Base-by-base conservation (phyloP, 2,329 filamentous ascomycete species). In the Ramularia collo-cygni region DNA sequence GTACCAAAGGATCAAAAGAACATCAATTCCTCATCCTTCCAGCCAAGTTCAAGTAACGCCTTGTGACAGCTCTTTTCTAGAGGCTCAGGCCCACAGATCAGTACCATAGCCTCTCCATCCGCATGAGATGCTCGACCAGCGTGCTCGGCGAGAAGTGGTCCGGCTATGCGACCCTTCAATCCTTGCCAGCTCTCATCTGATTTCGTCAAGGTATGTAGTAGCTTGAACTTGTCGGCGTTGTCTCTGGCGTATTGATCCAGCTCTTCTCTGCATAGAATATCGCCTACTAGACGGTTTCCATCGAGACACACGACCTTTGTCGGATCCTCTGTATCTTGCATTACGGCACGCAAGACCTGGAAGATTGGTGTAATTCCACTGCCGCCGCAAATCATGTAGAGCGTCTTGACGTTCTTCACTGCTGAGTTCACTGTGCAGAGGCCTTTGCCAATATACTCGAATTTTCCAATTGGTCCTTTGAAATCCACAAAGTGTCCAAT, bases 341-440 rank as follows among this genome's bases (percentile, higher is more conserved):
- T 74, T 0, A 93, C 76, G 0, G 85, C 82, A 5, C 85, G 71
- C 37, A 93, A 68, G 3, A 94, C 84, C 56, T 92, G 85, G 59
- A 81, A 92, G 48, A 95, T 85, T 0, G 89, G 89, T n/a, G 89
- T 95, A 55, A 95, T 83, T 1, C 89, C 89, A n/a, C 78, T 85
- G 4, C 89, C 89, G 10, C 76, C 89, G 53, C 85, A 92, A 21
- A 95, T 79, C 87, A 95, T 94, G 57, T 84, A 70, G 61, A 95
- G 86, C 9, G 73, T 74, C 37, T 72, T 75, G 1, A 93, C 75
- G 0, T 53, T 63, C 8, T 80, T 68, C 35, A 34, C 28, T 14
- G 67, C 70, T 0, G 75, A 75, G 21, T 75, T 75, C 29, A 94
- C 64, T 1, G 65, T 57, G 53, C 83, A 86, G 2, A 63, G 47